Evolutionary conservation across 78 protist genomes (phyloP).

Genomic region (Bigelowiella natans): DNA sequence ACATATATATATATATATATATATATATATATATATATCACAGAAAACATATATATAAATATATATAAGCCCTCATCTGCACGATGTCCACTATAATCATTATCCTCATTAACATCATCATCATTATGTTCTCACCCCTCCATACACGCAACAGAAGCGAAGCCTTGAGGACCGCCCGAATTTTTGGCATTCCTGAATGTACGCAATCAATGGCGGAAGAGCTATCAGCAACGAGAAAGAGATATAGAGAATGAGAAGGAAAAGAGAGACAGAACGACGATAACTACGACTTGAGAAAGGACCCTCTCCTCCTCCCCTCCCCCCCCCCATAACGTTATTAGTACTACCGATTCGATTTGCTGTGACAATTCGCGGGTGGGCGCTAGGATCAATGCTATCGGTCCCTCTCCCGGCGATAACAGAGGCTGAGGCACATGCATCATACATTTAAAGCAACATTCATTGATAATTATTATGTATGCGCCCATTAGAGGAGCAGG

Average conservation of each 20-base stretch:
- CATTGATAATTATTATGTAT: neutral
- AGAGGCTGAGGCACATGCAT: constrained; percentile 14
- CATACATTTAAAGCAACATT: neutral
- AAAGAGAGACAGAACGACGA: no score
- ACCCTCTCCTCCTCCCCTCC: no score
- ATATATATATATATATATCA: neutral
- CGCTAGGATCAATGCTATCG: constrained; percentile 76
- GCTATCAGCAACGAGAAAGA: no score
- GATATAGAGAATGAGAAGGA: no score
- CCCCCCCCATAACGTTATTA: no score
- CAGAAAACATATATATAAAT: neutral
- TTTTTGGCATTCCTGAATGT: neutral
- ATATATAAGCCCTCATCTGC: no score
- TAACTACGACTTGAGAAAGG: no score
- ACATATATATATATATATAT: neutral
- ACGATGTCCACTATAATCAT: no score
- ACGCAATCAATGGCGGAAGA: no score
- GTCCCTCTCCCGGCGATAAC: constrained; percentile 53
- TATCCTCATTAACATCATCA: no score
- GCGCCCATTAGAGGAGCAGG: neutral
- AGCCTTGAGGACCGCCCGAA: neutral
- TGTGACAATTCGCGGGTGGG: constrained; percentile 95
- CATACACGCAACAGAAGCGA: no score
- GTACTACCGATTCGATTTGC: constrained; percentile 46
- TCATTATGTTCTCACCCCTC: no score